These are phyloP conservation scores for Fusarium oxysporum DNA, from an alignment of 2,329 filamentous ascomycete species.

Conservation along the genomic window DNA sequence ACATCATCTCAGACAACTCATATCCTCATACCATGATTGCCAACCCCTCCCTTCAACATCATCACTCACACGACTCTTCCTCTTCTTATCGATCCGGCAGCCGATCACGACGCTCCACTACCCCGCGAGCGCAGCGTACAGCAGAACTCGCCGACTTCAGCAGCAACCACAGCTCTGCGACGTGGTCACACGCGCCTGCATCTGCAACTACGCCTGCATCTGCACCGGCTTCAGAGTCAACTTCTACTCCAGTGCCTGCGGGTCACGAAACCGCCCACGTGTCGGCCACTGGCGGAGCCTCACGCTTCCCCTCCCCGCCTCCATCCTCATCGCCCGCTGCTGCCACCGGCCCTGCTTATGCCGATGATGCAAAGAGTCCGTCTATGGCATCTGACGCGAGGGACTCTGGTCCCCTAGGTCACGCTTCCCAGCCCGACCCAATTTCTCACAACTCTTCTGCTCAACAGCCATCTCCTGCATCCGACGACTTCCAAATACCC, in stretches of 20 bases:
- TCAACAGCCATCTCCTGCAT: conserved; percentile 52
- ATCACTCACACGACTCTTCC: conserved; percentile 55
- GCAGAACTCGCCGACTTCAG: conserved; percentile 38
- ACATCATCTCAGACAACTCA: conserved; percentile 78
- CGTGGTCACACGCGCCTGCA: conserved; percentile 35
- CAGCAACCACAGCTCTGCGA: conserved; percentile 24
- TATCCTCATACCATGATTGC: conserved; percentile 79
- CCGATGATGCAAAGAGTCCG: conserved; percentile 56
- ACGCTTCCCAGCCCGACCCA: conserved; percentile 37
- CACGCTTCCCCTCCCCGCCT: conserved; percentile 65
- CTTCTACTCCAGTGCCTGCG: conserved; percentile 37
- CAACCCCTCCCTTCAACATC: conserved; percentile 60
- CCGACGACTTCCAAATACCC: conserved; percentile 52
- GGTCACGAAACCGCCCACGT: conserved; percentile 42
- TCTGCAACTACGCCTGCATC: conserved; percentile 33
- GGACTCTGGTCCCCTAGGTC: conserved; percentile 47
- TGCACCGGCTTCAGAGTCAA: conserved; percentile 35
- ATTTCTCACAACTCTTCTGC: conserved; percentile 30
- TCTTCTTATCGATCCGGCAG: conserved; percentile 47
- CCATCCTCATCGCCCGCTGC: conserved; percentile 64
- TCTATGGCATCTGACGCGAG: conserved; percentile 62
- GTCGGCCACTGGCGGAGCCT: conserved; percentile 55
- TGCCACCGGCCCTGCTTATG: conserved; percentile 50
- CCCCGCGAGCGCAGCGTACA: conserved; percentile 45
- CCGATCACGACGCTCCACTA: conserved; percentile 47